Evolutionary conservation across 1,284 basidiomycete genomes (phyloP), one percentile per base, ranked within the genome.

Genomic region (Moniliophthora roreri): DNA sequence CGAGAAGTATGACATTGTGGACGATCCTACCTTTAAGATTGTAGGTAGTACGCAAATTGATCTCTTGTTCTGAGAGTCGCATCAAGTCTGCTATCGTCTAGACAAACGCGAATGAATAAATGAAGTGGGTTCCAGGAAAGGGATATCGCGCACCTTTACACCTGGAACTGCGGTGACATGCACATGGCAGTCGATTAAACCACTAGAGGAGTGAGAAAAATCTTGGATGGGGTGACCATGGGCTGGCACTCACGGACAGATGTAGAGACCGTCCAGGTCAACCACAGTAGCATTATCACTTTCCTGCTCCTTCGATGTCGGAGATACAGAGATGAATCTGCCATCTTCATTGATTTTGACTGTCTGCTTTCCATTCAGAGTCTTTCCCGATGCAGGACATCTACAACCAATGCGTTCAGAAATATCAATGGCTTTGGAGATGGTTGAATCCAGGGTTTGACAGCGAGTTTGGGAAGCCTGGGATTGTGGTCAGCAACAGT

Each of bases 101-200:
- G 4, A 4, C 6, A 13, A 7, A 16, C n/a, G 10, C 28, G n/a
- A 32, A 28, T 28, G 2, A 16, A 16, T 6, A 4, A n/a, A 16
- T 24, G 23, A 10, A 18, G 35, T 15, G 24, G 10, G 10, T 3
- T 39, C 38, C 20, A 15, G 41, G 34, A n/a, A n/a, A n/a, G n/a
- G 18, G 8, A 13, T 10, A n/a, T 23, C 6, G 18, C 32, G 8
- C 15, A 61, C 62, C 61, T 69, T 67, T 10, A 67, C 65, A 36
- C 69, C 68, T 1, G 75, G 76, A 1, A 73, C 69, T 0, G 75
- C 74, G 1, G 70, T 73, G 50, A 77, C 69, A 60, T 78, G 77
- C 0, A 78, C 76, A 65, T 79, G 77, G 39, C 71, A 72, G 65
- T 72, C 66, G n/a, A 71, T 69, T 6, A 71, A 61, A 1, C 69